Conservation (phyloP, 1,139 yeast species). For the Wickerhamomyces sp. region DNA sequence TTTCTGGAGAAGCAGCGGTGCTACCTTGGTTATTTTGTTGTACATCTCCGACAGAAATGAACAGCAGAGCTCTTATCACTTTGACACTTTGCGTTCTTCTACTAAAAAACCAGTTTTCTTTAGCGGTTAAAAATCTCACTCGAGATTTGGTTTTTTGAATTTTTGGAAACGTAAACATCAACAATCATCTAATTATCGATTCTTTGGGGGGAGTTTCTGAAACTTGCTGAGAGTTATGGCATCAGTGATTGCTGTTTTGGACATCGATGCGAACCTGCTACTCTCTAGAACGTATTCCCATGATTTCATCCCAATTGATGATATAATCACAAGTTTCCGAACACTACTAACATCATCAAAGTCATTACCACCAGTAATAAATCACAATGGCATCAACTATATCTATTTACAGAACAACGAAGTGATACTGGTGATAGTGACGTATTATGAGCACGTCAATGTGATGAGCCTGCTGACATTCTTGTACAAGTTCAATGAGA, state of each 20-base stretch:
- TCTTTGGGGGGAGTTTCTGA: no score
- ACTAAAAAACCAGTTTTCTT: no score
- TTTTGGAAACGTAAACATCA: no score
- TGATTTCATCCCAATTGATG: slow-evolving; percentile 12
- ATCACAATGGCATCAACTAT: slow-evolving; percentile 48
- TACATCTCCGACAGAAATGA: slow-evolving; percentile 19
- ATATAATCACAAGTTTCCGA: slow-evolving; percentile 11
- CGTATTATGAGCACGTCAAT: slow-evolving; percentile 44
- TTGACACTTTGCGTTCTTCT: no score
- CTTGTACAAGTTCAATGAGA: slow-evolving; percentile 50
- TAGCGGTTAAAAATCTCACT: no score
- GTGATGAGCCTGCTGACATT: slow-evolving; percentile 56
- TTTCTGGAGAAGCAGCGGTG: slow-evolving; percentile 15
- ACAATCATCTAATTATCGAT: no score
- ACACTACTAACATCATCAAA: background rate
- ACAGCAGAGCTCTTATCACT: no score
- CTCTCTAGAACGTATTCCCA: slow-evolving; percentile 17
- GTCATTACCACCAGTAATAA: slow-evolving; percentile 38
- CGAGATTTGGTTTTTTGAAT: no score
- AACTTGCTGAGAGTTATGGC: slow-evolving; percentile 9
- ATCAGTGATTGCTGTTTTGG: slow-evolving; percentile 21
- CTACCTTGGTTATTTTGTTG: slow-evolving; percentile 26
- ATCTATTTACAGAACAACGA: slow-evolving; percentile 54
- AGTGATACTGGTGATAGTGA: slow-evolving; percentile 43
- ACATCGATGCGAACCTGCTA: slow-evolving; percentile 16